Evolutionary conservation across 2,329 filamentous ascomycete species (phyloP).

Genomic region (Fusarium illudens): DNA sequence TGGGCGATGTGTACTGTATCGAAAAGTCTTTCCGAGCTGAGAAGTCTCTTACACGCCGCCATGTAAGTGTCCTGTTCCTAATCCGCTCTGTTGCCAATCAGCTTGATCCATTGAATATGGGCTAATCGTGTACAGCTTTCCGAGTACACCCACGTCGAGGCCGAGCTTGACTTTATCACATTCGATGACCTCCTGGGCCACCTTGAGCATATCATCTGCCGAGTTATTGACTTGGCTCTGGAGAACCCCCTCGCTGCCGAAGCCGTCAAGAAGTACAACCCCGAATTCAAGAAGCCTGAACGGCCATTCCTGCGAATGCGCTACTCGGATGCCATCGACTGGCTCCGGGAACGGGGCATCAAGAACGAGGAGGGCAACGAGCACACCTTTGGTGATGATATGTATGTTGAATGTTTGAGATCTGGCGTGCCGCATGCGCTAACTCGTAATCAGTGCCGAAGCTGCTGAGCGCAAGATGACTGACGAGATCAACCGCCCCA

Average conservation of each 20-base stretch:
- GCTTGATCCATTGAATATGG: background rate
- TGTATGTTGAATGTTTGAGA: constrained; percentile 49
- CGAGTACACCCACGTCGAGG: constrained; percentile 97
- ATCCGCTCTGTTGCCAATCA: background rate
- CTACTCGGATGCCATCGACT: constrained; percentile 92
- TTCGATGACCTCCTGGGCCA: constrained; percentile 90
- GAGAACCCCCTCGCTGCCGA: constrained; percentile 76
- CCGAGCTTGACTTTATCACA: constrained; percentile 93
- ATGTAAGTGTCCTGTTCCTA: constrained; percentile 53
- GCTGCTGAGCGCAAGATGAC: constrained; percentile 97
- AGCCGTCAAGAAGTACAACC: constrained; percentile 88
- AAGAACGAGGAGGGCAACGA: constrained; percentile 90
- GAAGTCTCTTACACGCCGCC: constrained; percentile 92
- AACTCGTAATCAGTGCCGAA: constrained; percentile 66
- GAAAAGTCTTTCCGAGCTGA: constrained; percentile 99
- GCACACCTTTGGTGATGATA: constrained; percentile 95
- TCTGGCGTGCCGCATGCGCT: background rate
- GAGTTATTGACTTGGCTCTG: constrained; percentile 81
- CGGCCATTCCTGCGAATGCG: constrained; percentile 94
- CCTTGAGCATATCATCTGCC: constrained; percentile 86
- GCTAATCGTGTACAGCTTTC: constrained; percentile 61
- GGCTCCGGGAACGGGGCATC: constrained; percentile 90
- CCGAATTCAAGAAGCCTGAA: constrained; percentile 80
- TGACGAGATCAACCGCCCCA: constrained; percentile 92
- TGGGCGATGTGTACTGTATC: constrained; percentile 97